Evolutionary conservation across 2,329 filamentous ascomycete species (phyloP), one percentile per base, ranked within the genome.

Genomic region (Beauveria rudraprayagi): DNA sequence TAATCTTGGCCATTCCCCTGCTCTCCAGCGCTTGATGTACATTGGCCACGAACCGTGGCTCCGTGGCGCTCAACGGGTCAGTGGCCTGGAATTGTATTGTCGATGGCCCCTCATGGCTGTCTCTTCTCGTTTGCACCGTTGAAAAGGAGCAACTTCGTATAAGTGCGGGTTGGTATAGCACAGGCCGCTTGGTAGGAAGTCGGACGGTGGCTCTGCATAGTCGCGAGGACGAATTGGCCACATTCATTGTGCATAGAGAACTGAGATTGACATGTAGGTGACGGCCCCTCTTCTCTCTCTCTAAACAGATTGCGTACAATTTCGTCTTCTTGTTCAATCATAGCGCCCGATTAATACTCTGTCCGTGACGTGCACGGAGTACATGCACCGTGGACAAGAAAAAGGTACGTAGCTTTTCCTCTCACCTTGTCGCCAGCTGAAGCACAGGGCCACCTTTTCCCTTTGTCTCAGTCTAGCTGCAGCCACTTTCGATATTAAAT

Each of bases 1-100:
- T 67, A 40, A 77, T 64, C 57, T 74, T 75, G 58, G 76, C 69
- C 48, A 76, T 70, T 10, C 75, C 74, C 11, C 6, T n/a, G 11
- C 16, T 19, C 11, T 34, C 10, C n/a, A 57, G 55, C 2, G 26
- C 55, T 10, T 40, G 30, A 46, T 57, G 55, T 19, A 57, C 55
- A 8, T 16, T 26, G 44, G 44, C 46, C 8, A 57, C 55, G 5
- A 57, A 57, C 11, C 8, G 3, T 14, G 44, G 43, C 8, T 57
- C 44, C 44, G 28, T 28, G n/a, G 55, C 55, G 22, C 30, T 57
- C 9, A 19, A 7, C 19, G 28, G 24, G 28, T 50, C 44, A 22
- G 44, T 19, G 3, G 16, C 53, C 8, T 44, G 24, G 41, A 56
- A 56, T 30, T 44, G 53, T 5, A 19, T 22, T 17, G 40, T 5